Percentiles rank a stretch among this genome's conserved stretches.
phyloP scores from a whole-genome alignment of 441 rosid species.

The Pelargonium citronellum region DNA sequence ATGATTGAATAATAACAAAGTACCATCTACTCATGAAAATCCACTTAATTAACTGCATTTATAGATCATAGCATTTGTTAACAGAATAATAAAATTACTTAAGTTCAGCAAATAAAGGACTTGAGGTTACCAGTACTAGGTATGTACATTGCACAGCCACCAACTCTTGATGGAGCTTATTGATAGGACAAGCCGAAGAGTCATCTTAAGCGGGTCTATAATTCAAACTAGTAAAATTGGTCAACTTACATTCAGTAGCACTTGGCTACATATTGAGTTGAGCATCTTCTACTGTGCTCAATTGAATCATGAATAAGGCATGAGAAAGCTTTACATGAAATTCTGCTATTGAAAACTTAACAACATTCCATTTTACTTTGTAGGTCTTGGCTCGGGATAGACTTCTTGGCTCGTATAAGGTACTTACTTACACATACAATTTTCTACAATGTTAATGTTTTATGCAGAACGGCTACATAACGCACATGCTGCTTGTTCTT shows the following conservation, averaged over 20 bases:
- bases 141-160: no score
- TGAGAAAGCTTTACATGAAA: neutral
- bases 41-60: no score
- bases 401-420: slow-evolving; percentile 88
- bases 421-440: slow-evolving; percentile 25
- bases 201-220: neutral
- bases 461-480: neutral
- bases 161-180: no score
- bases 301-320: neutral
- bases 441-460: neutral
- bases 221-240: neutral
- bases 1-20: no score
- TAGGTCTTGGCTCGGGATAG: slow-evolving; percentile 95
- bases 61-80: neutral
- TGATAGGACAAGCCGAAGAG: neutral
- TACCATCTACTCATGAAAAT: no score
- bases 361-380: slow-evolving; percentile 14
- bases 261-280: neutral
- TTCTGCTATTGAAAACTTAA: neutral
- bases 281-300: neutral
- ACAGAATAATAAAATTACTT: neutral
- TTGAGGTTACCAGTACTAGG: no score
- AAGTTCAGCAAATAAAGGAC: neutral
- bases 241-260: neutral
- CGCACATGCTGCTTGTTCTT: slow-evolving; percentile 2